A percentile compares a stretch with the other conserved stretches of the same genome.
These are phyloP conservation scores for Pichia occidentalis DNA, from an alignment of 805 yeast genomes.

Conservation along the genomic window DNA sequence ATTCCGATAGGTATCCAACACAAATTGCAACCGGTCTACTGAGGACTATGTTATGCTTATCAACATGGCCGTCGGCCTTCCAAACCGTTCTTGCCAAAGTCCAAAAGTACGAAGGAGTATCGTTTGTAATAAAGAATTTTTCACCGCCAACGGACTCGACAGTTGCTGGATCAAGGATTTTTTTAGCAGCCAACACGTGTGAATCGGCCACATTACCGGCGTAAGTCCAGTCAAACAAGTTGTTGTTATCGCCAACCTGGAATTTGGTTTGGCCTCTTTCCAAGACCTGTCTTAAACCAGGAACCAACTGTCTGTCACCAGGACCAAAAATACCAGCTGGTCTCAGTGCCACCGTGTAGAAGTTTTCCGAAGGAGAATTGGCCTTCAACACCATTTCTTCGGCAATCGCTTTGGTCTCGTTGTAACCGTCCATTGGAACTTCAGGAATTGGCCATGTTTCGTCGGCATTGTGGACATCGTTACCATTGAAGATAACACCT, in stretches of 20 bases:
- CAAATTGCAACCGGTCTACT: conserved; percentile 69
- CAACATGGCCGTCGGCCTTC: conserved; percentile 91
- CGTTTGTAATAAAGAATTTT: conserved; percentile 86
- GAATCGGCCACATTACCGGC: conserved; percentile 98
- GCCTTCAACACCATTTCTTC: conserved; percentile 76
- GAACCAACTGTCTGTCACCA: conserved; percentile 94
- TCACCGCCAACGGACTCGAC: conserved; percentile 65
- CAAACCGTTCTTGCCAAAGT: conserved; percentile 93
- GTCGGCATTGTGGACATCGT: conserved; percentile 83
- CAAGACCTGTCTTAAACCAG: conserved; percentile 82
- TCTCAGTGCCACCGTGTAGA: conserved; percentile 78
- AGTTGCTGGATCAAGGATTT: conserved; percentile 44
- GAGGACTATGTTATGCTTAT: conserved; percentile 59
- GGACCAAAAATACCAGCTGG: conserved; percentile 99
- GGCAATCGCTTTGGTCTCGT: conserved; percentile 89
- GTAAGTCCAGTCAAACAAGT: conserved; percentile 93
- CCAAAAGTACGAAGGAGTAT: conserved; percentile 94
- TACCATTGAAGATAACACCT: conserved; percentile 96
- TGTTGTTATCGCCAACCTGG: conserved; percentile 92
- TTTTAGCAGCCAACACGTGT: conserved; percentile 86
- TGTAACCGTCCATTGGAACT: conserved; percentile 93
- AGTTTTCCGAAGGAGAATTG: conserved; percentile 47
- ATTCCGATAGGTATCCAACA: conserved; percentile 76
- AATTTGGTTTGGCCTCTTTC: conserved; percentile 80
- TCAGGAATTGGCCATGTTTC: conserved; percentile 92